Base-by-base conservation (phyloP, 1,284 basidiomycete genomes). In the Ceratorhiza oryzae-sativae region DNA sequence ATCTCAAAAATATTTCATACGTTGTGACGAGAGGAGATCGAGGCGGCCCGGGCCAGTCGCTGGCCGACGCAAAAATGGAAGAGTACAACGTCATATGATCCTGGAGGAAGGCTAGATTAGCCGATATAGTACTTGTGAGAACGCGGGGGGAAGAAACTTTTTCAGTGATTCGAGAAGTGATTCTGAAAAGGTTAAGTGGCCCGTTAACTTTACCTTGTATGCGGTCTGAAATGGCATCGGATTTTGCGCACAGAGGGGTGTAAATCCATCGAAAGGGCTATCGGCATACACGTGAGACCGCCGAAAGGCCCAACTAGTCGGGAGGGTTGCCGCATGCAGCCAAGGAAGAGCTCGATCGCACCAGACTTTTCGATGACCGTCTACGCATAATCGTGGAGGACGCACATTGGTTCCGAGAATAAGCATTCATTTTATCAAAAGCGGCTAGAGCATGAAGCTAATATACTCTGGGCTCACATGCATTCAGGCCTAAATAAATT, bases 101-200 rank as follows among this genome's bases (percentile, higher is more conserved):
- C 12, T 23, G 18, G 32, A 51, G 25, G 36, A 55, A 55, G 6
- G n/a, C 46, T 20, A 55, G 63, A 67, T 55, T n/a, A 30, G 34
- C 61, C 61, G 61, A 63, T 63, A 63, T 63, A 51, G 61, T 5
- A 63, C 12, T n/a, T 36, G 10, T 18, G 59, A 23, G 46, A 62
- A 62, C 15, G 46, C 42, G 36, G 67, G 55, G 55, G 42, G 32
- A 39, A 36, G 46, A 41, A 46, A 41, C 59, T 58, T 70, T 68
- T 59, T 30, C 53, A 15, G 27, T 36, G 36, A 23, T 39, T 67
- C 63, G 46, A 53, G 51, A 53, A 68, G 63, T 55, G 25, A 3
- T 15, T 49, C 46, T 42, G 67, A 59, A 58, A 70, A 70, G 67
- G 39, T 30, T 70, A 70, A 70, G 53, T 68, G 23, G 41, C 20